Conservation (phyloP, 2,329 filamentous ascomycete species). For the Periconia digitata region DNA sequence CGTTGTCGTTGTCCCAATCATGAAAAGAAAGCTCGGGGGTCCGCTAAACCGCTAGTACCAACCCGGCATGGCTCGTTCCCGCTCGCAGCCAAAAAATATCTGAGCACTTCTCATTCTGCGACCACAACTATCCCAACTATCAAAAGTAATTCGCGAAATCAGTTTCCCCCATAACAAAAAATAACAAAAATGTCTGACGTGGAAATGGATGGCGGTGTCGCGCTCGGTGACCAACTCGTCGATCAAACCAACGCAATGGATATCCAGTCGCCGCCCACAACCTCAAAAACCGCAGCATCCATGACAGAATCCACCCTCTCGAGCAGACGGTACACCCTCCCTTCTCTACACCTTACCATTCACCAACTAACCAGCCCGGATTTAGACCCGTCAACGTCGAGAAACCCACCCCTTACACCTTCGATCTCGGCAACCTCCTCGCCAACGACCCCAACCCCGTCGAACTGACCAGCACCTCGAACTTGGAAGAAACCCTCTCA, state of each 20-base stretch:
- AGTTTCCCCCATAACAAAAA: slow-evolving; percentile 2
- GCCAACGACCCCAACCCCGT: slow-evolving; percentile 86
- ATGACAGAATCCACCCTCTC: slow-evolving; percentile 37
- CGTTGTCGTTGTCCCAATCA: no score
- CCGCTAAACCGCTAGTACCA: slow-evolving; percentile 18
- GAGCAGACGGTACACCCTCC: slow-evolving; percentile 31
- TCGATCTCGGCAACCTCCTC: slow-evolving; percentile 86
- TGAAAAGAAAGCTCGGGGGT: slow-evolving; percentile 30
- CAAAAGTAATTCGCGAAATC: not conserved
- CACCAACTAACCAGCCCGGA: slow-evolving; percentile 1
- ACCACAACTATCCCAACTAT: not conserved
- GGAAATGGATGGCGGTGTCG: slow-evolving; percentile 35
- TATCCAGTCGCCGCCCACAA: slow-evolving; percentile 25
- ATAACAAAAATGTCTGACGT: slow-evolving; percentile 25
- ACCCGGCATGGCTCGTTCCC: slow-evolving; percentile 6
- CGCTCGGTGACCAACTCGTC: slow-evolving; percentile 29
- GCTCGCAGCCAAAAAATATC: slow-evolving; percentile 19
- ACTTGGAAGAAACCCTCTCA: slow-evolving; percentile 63
- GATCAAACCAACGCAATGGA: slow-evolving; percentile 40
- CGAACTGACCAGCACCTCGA: slow-evolving; percentile 56
- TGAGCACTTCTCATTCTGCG: slow-evolving; percentile 4
- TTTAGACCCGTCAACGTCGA: slow-evolving; percentile 44
- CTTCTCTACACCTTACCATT: slow-evolving; percentile 6
- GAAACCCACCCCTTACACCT: slow-evolving; percentile 88
- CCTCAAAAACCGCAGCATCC: slow-evolving; percentile 28